Evolutionary conservation across 306 rosid genomes (phyloP), one percentile per base, ranked within the genome.

Genomic region (Rosa multiflora): DNA sequence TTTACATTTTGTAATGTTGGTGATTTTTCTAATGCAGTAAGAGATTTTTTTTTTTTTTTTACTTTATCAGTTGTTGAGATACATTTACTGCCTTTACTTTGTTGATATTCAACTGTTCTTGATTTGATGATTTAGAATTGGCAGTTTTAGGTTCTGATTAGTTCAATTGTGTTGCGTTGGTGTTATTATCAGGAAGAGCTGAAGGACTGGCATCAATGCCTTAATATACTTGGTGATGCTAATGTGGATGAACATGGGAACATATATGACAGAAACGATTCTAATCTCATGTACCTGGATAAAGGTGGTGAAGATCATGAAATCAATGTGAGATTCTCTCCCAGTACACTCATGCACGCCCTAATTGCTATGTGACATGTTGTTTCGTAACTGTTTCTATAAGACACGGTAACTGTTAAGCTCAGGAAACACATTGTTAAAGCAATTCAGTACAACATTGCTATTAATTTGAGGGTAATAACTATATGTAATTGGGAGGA

Each of bases 121-220:
- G 39, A 59, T 59, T 63, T 63, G 69, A 9, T 32, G 42, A 14
- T 66, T 14, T 67, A 0, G 11, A 15, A 14, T 15, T 29, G 59
- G 52, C 58, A 17, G 15, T 72, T 9, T 2, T 14, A 4, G 39
- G 32, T 72, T 72, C 67, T 73, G 53, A 56, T 42, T 42, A n/a
- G 70, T 26, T 61, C 14, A 1, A 4, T 15, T 43, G 11, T 20
- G 35, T 37, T 6, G 15, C 47, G 64, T 9, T 52, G 17, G 47
- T 75, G 73, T 52, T 77, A 48, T 56, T 29, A 40, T 82, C 68
- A 94, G 97, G 97, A 89, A 86, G 99, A 95, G 70, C 81, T 95
- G 86, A 95, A 93, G 91, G 98, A 95, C 78, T 95, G 98, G 99
- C 95, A 93, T 74, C 99, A 95, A 43, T 95, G 99, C 82, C 77